A percentile compares a stretch with the other conserved stretches of the same genome.
Evolutionary conservation across 495 filamentous ascomycete species (phyloP).

Genomic region (Penicillium pulvis): DNA sequence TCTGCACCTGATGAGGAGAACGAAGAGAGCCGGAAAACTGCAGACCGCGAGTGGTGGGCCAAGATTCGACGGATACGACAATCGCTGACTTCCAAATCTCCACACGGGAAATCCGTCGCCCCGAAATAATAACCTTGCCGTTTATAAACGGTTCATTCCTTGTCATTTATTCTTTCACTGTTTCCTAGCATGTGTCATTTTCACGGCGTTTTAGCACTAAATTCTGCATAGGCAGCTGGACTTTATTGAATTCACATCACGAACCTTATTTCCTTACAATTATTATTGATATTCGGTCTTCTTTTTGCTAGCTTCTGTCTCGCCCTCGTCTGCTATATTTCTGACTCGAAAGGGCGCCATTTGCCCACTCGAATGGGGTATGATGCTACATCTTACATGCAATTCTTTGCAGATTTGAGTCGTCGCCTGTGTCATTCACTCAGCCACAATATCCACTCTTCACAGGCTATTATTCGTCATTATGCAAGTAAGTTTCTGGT

Average conservation of each 20-base stretch:
- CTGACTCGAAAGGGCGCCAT: too few relatives aligned
- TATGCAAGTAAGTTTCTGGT: too few relatives aligned
- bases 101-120: conserved; percentile 27
- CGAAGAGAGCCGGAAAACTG: conserved; percentile 40
- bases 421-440: too few relatives aligned
- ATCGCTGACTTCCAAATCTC: conserved; percentile 45
- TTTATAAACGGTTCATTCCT: background rate
- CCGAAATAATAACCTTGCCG: background rate
- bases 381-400: too few relatives aligned
- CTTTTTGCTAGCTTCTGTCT: background rate
- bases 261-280: background rate
- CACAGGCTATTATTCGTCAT: too few relatives aligned
- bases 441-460: too few relatives aligned
- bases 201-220: background rate
- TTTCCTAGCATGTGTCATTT: background rate
- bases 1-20: conserved; percentile 30
- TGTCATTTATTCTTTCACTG: background rate
- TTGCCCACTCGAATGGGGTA: too few relatives aligned
- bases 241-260: background rate
- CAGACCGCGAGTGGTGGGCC: conserved; percentile 55
- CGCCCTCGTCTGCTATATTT: background rate
- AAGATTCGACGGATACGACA: conserved; percentile 53
- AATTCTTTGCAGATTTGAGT: too few relatives aligned
- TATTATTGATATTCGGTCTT: background rate
- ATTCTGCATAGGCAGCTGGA: background rate